phyloP scores from a whole-genome alignment of 495 filamentous ascomycete genomes.

The Xylaria telfairii region DNA sequence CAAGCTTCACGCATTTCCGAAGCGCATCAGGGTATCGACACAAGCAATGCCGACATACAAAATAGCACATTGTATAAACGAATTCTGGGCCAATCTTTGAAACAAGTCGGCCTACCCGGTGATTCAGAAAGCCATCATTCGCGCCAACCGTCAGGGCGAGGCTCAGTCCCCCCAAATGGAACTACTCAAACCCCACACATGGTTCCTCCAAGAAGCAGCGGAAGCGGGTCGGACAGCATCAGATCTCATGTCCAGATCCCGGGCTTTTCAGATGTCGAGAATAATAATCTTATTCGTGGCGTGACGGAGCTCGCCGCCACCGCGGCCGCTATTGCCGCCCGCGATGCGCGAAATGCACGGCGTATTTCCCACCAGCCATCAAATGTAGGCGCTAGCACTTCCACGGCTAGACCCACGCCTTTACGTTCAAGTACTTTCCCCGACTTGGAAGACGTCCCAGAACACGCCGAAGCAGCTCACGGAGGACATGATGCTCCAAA shows the following conservation, averaged over 20 bases:
- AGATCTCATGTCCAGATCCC: slow-evolving; percentile 60
- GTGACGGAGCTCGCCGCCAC: slow-evolving; percentile 93
- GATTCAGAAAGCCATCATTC: slow-evolving; percentile 49
- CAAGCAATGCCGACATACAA: slow-evolving; percentile 64
- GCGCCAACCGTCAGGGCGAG: slow-evolving; percentile 50
- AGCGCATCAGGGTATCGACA: slow-evolving; percentile 47
- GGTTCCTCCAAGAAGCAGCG: slow-evolving; percentile 70
- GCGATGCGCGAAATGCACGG: slow-evolving; percentile 63
- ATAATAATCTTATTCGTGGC: slow-evolving; percentile 77
- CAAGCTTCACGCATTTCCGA: slow-evolving; percentile 48
- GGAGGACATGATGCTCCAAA: slow-evolving; percentile 98
- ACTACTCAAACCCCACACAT: slow-evolving; percentile 64
- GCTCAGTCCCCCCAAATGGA: slow-evolving; percentile 36
- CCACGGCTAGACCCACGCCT: slow-evolving; percentile 39
- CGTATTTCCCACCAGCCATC: slow-evolving; percentile 35
- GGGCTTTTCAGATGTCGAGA: slow-evolving; percentile 79
- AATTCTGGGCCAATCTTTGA: slow-evolving; percentile 86
- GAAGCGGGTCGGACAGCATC: slow-evolving; percentile 44
- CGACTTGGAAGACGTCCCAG: slow-evolving; percentile 47
- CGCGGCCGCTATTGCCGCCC: slow-evolving; percentile 84
- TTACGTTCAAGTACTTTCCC: slow-evolving; percentile 49
- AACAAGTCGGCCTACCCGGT: slow-evolving; percentile 71
- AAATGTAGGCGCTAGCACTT: slow-evolving; percentile 34
- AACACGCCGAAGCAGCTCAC: slow-evolving; percentile 56
- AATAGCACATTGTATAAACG: slow-evolving; percentile 92